A percentile compares a stretch with the other conserved stretches of the same genome.
phyloP scores from a whole-genome alignment of 768 basidiomycete species.

The Macrocybe gigantea region DNA sequence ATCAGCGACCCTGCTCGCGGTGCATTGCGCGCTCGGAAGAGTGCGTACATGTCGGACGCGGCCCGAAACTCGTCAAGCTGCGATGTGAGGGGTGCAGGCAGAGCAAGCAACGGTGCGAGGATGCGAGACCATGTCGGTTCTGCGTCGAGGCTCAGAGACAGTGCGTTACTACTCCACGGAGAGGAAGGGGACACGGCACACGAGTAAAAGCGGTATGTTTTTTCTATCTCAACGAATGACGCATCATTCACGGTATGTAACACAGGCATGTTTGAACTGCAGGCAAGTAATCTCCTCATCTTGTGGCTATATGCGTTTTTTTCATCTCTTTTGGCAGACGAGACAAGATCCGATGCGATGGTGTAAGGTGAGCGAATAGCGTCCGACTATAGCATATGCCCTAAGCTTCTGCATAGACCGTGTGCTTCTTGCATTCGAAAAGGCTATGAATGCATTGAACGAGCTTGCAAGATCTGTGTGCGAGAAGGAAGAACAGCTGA shows the following conservation, averaged over 20 bases:
- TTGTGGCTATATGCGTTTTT: background rate
- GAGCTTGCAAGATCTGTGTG: conserved; percentile 37
- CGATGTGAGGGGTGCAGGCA: conserved; percentile 55
- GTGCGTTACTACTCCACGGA: conserved; percentile 45
- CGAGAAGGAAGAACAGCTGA: conserved; percentile 39
- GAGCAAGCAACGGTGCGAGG: conserved; percentile 55
- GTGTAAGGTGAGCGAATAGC: conserved; percentile 34
- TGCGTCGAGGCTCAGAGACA: conserved; percentile 41
- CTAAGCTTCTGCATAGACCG: conserved; percentile 28
- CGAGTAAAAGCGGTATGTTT: conserved; percentile 53
- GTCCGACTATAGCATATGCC: background rate
- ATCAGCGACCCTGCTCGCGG: conserved; percentile 56
- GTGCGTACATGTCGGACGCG: conserved; percentile 51
- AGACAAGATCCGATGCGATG: conserved; percentile 60
- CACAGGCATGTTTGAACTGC: conserved; percentile 55
- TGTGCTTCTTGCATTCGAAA: conserved; percentile 45
- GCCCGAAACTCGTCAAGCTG: conserved; percentile 51
- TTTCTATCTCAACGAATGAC: conserved; percentile 6
- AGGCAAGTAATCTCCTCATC: conserved; percentile 31
- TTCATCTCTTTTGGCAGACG: conserved; percentile 29
- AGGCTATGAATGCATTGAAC: conserved; percentile 46
- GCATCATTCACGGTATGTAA: background rate
- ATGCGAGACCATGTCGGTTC: conserved; percentile 47
- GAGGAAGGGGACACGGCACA: conserved; percentile 52
- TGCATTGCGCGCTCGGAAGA: conserved; percentile 49